These are phyloP conservation scores for Carallia pectinifolia DNA, from an alignment of 345 rosid species.

Conservation along the genomic window DNA sequence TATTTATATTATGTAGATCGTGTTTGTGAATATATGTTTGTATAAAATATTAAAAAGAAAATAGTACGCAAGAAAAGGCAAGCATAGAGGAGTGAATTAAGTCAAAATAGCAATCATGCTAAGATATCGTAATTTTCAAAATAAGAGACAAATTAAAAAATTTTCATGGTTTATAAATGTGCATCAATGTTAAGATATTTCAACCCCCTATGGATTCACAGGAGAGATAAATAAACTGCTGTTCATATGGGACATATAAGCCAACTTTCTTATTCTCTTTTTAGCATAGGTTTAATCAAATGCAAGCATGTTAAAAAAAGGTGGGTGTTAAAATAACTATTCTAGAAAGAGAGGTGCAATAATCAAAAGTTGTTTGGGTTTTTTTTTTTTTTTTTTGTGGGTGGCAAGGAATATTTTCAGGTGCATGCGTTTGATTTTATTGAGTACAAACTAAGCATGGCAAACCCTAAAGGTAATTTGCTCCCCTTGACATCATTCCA, in stretches of 20 bases:
- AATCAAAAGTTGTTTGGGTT: constrained; percentile 29
- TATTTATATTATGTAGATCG: no score
- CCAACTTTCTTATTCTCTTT: constrained; percentile 38
- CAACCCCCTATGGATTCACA: no score
- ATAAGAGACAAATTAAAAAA: no score
- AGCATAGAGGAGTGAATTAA: no score
- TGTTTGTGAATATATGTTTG: no score
- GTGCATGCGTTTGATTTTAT: constrained; percentile 49
- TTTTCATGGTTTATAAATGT: no score
- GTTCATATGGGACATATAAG: constrained; percentile 26
- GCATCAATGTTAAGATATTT: no score
- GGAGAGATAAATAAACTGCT: background rate
- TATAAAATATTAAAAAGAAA: no score
- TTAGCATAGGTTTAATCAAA: constrained; percentile 10
- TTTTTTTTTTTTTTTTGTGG: constrained; percentile 13
- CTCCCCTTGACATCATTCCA: constrained; percentile 62
- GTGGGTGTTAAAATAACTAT: constrained; percentile 17
- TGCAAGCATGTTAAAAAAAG: constrained; percentile 29
- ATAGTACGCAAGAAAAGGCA: no score
- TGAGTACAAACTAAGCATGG: constrained; percentile 60
- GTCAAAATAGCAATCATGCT: no score
- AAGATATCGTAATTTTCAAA: no score
- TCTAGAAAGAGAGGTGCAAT: constrained; percentile 16
- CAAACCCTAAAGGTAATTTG: constrained; percentile 53
- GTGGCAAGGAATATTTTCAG: constrained; percentile 38